A percentile compares a stretch with the other conserved stretches of the same genome.
Conservation (phyloP, 108 stramenopile species). For the Pseudonitzschia pungens region DNA sequence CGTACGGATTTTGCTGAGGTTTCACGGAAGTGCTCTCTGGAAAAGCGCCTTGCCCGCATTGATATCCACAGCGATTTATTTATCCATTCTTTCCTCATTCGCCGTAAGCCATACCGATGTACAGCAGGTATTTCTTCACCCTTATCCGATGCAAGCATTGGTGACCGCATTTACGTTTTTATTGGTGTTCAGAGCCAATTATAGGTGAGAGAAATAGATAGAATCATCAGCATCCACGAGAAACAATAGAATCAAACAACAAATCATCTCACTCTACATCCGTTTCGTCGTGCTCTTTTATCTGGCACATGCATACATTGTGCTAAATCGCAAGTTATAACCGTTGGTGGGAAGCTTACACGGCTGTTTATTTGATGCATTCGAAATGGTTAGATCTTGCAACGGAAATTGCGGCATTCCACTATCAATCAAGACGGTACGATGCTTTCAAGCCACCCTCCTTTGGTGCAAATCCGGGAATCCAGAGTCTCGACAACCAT, state of each 20-base stretch:
- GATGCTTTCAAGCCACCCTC: conserved; percentile 50
- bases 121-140: conserved; percentile 36
- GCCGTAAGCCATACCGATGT: too few relatives aligned
- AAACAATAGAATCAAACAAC: not conserved
- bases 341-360: conserved; percentile 73
- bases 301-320: not conserved
- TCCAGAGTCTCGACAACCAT: conserved; percentile 11
- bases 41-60: conserved; percentile 8
- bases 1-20: not conserved
- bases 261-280: too few relatives aligned
- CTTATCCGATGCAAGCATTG: conserved; percentile 66
- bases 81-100: not conserved
- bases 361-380: conserved; percentile 69
- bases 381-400: conserved; percentile 71
- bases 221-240: not conserved
- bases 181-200: conserved; percentile 61
- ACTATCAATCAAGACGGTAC: conserved; percentile 58
- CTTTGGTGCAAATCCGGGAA: conserved; percentile 63
- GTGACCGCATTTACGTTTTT: conserved; percentile 64
- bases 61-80: conserved; percentile 3
- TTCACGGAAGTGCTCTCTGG: conserved; percentile 11
- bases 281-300: too few relatives aligned
- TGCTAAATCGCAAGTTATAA: conserved; percentile 22
- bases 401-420: conserved; percentile 65
- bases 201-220: conserved; percentile 1